phyloP scores from a whole-genome alignment of 1,284 basidiomycete genomes.

The Leccinum angustisporum region DNA sequence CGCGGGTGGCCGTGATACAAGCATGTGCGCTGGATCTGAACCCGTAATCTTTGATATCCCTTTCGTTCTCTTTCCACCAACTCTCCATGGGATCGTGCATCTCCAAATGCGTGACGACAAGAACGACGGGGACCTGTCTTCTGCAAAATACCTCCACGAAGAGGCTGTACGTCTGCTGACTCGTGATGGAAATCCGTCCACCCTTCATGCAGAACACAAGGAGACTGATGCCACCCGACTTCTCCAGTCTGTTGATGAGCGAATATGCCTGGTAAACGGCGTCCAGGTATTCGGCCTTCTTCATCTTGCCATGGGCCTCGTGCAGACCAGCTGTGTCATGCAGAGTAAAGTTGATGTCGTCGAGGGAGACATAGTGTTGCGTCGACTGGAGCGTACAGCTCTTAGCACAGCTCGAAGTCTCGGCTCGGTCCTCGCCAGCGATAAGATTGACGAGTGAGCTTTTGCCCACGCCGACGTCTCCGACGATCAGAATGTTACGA shows the following conservation, averaged over 20 bases:
- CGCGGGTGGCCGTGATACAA: constrained; percentile 31
- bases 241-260: constrained; percentile 35
- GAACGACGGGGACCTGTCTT: constrained; percentile 35
- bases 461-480: constrained; percentile 33
- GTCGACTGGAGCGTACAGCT: constrained; percentile 27
- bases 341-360: constrained; percentile 24
- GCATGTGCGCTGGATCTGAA: constrained; percentile 25
- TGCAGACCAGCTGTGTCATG: constrained; percentile 43
- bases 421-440: constrained; percentile 17
- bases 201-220: constrained; percentile 41
- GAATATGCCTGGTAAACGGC: constrained; percentile 33
- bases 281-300: constrained; percentile 25
- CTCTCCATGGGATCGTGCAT: constrained; percentile 31
- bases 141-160: constrained; percentile 32
- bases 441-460: constrained; percentile 36
- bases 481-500: constrained; percentile 31
- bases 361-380: constrained; percentile 15
- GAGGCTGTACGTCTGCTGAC: constrained; percentile 34
- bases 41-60: constrained; percentile 24
- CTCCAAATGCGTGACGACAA: constrained; percentile 40
- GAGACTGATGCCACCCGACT: constrained; percentile 36
- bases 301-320: constrained; percentile 32
- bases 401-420: constrained; percentile 23
- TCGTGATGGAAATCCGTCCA: constrained; percentile 34
- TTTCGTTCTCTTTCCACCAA: constrained; percentile 33